Conservation (phyloP, 257 asterid species). For the Gentiana dahurica region DNA sequence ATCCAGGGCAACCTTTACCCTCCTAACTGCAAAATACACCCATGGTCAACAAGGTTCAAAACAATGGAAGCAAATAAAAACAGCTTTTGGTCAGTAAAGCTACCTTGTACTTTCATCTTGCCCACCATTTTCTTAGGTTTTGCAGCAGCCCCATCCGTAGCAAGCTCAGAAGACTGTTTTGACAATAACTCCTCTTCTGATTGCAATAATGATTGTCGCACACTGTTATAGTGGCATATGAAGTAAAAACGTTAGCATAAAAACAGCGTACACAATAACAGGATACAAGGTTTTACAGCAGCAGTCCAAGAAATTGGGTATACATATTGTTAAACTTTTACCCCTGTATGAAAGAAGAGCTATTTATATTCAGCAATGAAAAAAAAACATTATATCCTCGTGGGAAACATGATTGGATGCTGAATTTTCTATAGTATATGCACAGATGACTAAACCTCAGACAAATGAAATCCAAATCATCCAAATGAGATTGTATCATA, state of each 20-base stretch:
- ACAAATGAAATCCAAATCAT: too few species aligned
- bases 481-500: too few species aligned
- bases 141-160: slow-evolving; percentile 30
- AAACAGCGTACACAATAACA: neutral
- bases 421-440: too few species aligned
- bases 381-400: too few species aligned
- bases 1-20: slow-evolving; percentile 35
- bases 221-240: slow-evolving; percentile 19
- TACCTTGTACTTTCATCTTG: slow-evolving; percentile 50
- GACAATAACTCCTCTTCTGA: slow-evolving; percentile 44
- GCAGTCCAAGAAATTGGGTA: too few species aligned
- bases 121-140: slow-evolving; percentile 48
- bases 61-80: neutral
- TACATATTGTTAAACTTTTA: too few species aligned
- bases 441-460: too few species aligned
- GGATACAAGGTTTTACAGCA: too few species aligned
- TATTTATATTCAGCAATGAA: too few species aligned
- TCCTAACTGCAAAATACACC: slow-evolving; percentile 28
- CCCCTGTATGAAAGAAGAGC: too few species aligned
- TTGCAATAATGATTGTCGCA: slow-evolving; percentile 38
- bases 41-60: slow-evolving; percentile 4
- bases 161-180: slow-evolving; percentile 33
- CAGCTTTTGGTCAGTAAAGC: neutral
- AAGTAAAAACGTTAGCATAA: slow-evolving; percentile 1
- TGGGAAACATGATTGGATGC: too few species aligned